These are phyloP conservation scores for Dendrocalamus sinicus DNA, from an alignment of 176 grass and related monocot species.

Conservation along the genomic window DNA sequence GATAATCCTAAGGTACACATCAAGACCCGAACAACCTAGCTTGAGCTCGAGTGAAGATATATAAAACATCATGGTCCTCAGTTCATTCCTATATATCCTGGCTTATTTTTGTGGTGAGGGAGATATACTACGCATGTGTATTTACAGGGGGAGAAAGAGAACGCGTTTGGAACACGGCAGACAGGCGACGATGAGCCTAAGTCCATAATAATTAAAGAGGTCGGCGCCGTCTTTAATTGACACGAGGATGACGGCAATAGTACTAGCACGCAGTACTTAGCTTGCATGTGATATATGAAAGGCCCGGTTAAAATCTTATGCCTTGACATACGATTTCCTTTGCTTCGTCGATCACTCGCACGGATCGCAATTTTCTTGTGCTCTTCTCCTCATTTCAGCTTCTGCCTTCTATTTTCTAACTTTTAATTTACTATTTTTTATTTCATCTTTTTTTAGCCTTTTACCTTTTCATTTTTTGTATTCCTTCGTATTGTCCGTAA, in stretches of 20 bases:
- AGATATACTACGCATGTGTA: too few relatives aligned
- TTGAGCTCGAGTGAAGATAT: too few relatives aligned
- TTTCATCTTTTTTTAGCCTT: too few relatives aligned
- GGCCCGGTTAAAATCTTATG: background rate
- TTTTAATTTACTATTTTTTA: too few relatives aligned
- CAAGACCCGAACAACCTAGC: too few relatives aligned
- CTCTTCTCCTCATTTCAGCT: background rate
- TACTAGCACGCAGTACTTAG: background rate
- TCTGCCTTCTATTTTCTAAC: too few relatives aligned
- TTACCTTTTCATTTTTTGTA: too few relatives aligned
- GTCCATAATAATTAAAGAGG: conserved; percentile 29
- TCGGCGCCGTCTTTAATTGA: conserved; percentile 45
- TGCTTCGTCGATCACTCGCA: background rate
- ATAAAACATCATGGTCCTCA: too few relatives aligned
- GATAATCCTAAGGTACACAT: too few relatives aligned
- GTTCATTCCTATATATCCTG: too few relatives aligned
- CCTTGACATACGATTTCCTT: background rate
- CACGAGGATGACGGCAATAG: conserved; percentile 15
- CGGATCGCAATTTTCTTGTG: background rate
- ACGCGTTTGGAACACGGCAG: conserved; percentile 4
- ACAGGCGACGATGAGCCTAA: background rate
- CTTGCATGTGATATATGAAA: background rate
- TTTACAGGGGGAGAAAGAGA: background rate
- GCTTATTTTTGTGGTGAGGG: too few relatives aligned
- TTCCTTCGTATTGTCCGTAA: too few relatives aligned